Percentiles rank a stretch among this genome's conserved stretches.
Evolutionary conservation across 495 filamentous ascomycete genomes (phyloP).

Genomic region (Articulospora tetracladia): DNA sequence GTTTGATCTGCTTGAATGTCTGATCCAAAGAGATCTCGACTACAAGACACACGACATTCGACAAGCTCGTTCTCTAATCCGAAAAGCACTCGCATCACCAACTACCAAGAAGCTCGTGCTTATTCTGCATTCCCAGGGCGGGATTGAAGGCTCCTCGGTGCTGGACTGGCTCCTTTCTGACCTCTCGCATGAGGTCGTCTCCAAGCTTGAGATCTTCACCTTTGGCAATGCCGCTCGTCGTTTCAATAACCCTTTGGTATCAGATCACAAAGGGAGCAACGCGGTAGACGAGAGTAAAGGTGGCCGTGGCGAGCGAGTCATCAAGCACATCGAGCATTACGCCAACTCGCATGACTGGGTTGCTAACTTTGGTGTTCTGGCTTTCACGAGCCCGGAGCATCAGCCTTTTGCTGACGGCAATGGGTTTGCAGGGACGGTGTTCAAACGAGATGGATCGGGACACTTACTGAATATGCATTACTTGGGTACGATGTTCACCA

Average conservation of each 20-base stretch:
- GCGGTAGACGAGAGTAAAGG: conserved; percentile 23
- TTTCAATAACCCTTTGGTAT: conserved; percentile 71
- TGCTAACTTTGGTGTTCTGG: conserved; percentile 17
- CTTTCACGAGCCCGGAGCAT: conserved; percentile 9
- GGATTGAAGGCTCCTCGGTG: conserved; percentile 67
- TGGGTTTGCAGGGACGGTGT: conserved; percentile 10
- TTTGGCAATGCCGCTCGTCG: conserved; percentile 82
- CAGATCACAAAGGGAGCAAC: background rate
- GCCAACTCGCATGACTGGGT: conserved; percentile 47
- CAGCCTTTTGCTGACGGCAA: conserved; percentile 20
- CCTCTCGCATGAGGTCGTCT: conserved; percentile 57
- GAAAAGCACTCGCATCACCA: conserved; percentile 5
- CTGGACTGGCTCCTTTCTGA: conserved; percentile 78
- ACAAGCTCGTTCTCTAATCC: conserved; percentile 32
- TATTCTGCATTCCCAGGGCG: conserved; percentile 77
- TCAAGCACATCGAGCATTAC: conserved; percentile 81
- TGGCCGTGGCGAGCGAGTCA: conserved; percentile 29
- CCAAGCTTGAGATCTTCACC: conserved; percentile 76
- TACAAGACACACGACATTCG: conserved; percentile 74
- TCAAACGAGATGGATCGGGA: conserved; percentile 7
- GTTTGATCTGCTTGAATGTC: conserved; percentile 71
- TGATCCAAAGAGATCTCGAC: conserved; percentile 69
- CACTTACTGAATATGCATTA: conserved; percentile 22
- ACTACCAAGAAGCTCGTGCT: conserved; percentile 62
- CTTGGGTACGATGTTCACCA: conserved; percentile 15